Evolutionary conservation across 257 asterid genomes (phyloP), one percentile per base, ranked within the genome.

Genomic region (Solanum ossicruentum): DNA sequence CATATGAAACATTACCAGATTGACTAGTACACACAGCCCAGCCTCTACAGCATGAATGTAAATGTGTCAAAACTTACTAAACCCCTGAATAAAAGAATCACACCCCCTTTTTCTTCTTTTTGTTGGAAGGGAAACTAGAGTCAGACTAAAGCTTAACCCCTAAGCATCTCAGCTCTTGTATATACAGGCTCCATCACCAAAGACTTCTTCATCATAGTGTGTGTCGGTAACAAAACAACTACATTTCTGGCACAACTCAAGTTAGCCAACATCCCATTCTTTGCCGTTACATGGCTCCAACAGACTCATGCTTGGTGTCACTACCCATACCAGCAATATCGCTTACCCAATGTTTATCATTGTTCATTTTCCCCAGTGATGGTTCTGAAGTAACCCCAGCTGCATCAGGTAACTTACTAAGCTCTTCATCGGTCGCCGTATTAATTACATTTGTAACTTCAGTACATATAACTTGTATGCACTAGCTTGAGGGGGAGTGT

Each of bases 131-230:
- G 16, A 32, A 81, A 55, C 54, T 32, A 81, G 71, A 81, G 77
- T 69, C n/a, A 1, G 47, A 79, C 41, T 28, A 26, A 26, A 78
- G 65, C 23, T 16, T 23, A 84, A 73, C 66, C 73, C 81, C 52
- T 83, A 72, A 58, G 81, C 87, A 86, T 84, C 91, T 65, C 81
- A 45, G 39, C 85, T 80, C 82, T 77, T 51, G 84, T 56, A 52
- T 79, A 86, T 84, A 83, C 86, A 88, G 41, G 89, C 84, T 65
- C 86, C 90, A n/a, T 87, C 86, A 70, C 93, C 88, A 60, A 91
- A 91, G 58, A 90, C 88, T 85, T 91, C 93, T 73, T 91, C 94
- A 90, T 90, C 88, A 91, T 84, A 63, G 85, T 84, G 86, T 86
- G 79, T 5, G 92, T 89, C n/a, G 93, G 88, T 55, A 89, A 78